Base-by-base conservation (phyloP, 2,329 filamentous ascomycete genomes). In the Cryphonectria carpinicola region DNA sequence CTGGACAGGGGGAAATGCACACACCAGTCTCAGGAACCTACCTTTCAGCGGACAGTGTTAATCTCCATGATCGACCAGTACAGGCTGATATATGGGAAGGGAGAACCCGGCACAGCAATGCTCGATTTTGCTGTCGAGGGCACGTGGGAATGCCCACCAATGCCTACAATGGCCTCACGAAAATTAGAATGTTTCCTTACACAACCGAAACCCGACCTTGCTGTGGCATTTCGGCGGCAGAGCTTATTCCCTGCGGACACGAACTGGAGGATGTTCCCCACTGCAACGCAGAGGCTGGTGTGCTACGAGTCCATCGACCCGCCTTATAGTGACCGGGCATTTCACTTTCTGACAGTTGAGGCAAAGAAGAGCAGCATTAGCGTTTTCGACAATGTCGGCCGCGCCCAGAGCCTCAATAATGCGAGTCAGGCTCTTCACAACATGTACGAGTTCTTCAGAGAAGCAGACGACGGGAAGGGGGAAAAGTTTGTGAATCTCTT, bases 51-150 rank as follows among this genome's bases (percentile, higher is more conserved):
- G 19, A 70, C 56, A 4, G n/a, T 66, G 1, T 4, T 70, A 64
- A 70, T 70, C 35, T 70, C 68, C 4, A 70, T 70, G 68, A 66
- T 70, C 11, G 68, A 70, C 28, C 64, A 64, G 5, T 60, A 61
- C 52, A 64, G 68, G 32, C 62, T 66, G n/a, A 61, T 70, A 49
- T 70, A 70, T 8, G 56, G 35, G 8, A 54, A 49, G 22, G 64
- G 41, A 52, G 41, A 62, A 6, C 52, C 19, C 17, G n/a, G 25
- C 17, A 13, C 28, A 35, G 22, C 64, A 41, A 37, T 63, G 28
- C 64, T 70, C 14, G 64, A 70, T n/a, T 70, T 70, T 62, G 19
- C 68, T 49, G 56, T 70, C 46, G 68, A 70, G 39, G 65, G 56
- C 39, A 19, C n/a, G 3, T 70, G 68, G 64, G 60, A 43, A 4